These are phyloP conservation scores for Candida nonsorbophila DNA, from an alignment of 805 yeast species.

Conservation along the genomic window DNA sequence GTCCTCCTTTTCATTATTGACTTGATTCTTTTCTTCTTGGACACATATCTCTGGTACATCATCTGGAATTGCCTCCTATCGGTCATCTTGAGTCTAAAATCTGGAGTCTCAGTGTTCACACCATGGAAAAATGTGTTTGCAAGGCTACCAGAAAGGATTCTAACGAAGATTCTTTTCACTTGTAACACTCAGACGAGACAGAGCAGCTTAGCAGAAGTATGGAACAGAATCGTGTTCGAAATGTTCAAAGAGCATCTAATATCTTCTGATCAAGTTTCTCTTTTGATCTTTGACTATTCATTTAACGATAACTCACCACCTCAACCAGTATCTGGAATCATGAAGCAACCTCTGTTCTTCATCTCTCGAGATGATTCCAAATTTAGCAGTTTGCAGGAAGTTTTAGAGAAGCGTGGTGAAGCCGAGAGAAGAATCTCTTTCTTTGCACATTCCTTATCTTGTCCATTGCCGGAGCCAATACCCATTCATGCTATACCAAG, in stretches of 20 bases:
- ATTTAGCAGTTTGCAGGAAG: conserved; percentile 28
- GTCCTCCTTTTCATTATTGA: conserved; percentile 19
- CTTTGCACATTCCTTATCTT: conserved; percentile 49
- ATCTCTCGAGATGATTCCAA: conserved; percentile 43
- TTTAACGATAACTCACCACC: conserved; percentile 1
- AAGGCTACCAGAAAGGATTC: conserved; percentile 29
- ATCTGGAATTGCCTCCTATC: conserved; percentile 32
- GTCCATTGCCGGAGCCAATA: conserved; percentile 43
- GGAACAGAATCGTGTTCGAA: conserved; percentile 22
- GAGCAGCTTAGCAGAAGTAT: conserved; percentile 16
- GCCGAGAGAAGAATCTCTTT: conserved; percentile 49
- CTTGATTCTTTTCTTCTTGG: conserved; percentile 30
- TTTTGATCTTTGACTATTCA: conserved; percentile 19
- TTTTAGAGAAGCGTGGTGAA: conserved; percentile 41
- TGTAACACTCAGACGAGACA: conserved; percentile 1
- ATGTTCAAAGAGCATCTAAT: conserved; percentile 36
- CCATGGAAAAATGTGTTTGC: conserved; percentile 34
- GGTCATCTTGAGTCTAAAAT: conserved; percentile 22
- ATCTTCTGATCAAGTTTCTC: conserved; percentile 36
- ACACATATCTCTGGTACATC: conserved; percentile 37
- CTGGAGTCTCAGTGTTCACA: conserved; percentile 29
- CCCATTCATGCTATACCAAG: conserved; percentile 45
- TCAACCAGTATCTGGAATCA: too few species aligned
- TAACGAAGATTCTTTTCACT: conserved; percentile 1
- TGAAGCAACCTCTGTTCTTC: conserved; percentile 43